These are phyloP conservation scores for Ampelomyces quisqualis DNA, from an alignment of 2,329 filamentous ascomycete species.

Conservation along the genomic window DNA sequence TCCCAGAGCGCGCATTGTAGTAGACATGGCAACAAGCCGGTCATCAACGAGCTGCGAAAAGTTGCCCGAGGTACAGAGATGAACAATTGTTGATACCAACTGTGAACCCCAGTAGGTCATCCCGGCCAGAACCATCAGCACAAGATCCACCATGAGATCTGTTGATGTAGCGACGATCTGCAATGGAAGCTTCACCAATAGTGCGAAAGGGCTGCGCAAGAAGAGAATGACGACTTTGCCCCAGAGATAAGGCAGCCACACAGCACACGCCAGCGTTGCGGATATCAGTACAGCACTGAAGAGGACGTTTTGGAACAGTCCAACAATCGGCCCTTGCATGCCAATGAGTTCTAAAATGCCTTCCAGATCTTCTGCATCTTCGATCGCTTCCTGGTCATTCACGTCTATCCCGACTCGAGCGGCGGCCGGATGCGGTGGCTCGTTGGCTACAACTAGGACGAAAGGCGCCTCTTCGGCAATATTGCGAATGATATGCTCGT, in stretches of 20 bases:
- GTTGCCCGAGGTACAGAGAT: conserved; percentile 20
- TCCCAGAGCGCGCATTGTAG: conserved; percentile 37
- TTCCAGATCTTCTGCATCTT: conserved; percentile 89
- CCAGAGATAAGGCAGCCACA: conserved; percentile 90
- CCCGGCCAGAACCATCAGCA: conserved; percentile 63
- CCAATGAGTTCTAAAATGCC: conserved; percentile 94
- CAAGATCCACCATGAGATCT: conserved; percentile 76
- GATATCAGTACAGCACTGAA: conserved; percentile 89
- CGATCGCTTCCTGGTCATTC: conserved; percentile 69
- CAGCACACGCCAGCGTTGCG: conserved; percentile 78
- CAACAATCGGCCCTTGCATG: conserved; percentile 88
- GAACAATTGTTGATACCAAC: conserved; percentile 27
- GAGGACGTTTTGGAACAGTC: conserved; percentile 89
- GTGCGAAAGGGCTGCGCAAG: conserved; percentile 72
- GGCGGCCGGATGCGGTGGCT: conserved; percentile 55
- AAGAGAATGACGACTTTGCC: conserved; percentile 82
- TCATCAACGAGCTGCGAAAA: conserved; percentile 19
- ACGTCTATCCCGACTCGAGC: conserved; percentile 67
- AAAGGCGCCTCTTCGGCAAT: conserved; percentile 62
- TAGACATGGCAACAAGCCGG: conserved; percentile 25
- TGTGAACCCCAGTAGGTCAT: conserved; percentile 47
- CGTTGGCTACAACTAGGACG: conserved; percentile 53
- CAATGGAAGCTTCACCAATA: conserved; percentile 67
- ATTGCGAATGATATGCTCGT: conserved; percentile 62
- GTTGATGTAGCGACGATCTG: conserved; percentile 70